phyloP scores from a whole-genome alignment of 257 asterid species.

The Plantago elongata region DNA sequence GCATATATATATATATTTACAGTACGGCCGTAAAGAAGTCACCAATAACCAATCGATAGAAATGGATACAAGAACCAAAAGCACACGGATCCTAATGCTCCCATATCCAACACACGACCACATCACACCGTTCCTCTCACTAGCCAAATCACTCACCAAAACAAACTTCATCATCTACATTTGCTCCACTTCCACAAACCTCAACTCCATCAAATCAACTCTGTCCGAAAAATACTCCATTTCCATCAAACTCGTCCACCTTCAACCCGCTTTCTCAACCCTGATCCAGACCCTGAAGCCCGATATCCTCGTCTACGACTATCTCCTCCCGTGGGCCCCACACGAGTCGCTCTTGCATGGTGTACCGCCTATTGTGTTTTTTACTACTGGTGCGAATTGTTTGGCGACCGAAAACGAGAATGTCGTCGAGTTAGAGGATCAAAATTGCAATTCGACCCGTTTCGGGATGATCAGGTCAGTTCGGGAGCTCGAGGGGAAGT shows the following conservation, averaged over 20 bases:
- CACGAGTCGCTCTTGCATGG: constrained; percentile 20
- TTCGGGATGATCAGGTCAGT: constrained; percentile 33
- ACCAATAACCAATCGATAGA: not conserved
- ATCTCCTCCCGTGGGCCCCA: constrained; percentile 37
- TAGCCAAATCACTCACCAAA: constrained; percentile 35
- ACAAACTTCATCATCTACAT: constrained; percentile 29
- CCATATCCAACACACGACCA: constrained; percentile 50
- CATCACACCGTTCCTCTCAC: constrained; percentile 34
- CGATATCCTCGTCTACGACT: constrained; percentile 37
- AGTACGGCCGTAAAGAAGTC: no score
- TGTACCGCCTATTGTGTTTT: constrained; percentile 35
- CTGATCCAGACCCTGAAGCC: constrained; percentile 31
- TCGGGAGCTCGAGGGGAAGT: constrained; percentile 36
- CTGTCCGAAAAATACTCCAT: constrained; percentile 24
- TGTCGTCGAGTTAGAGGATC: constrained; percentile 15
- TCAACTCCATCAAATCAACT: constrained; percentile 18
- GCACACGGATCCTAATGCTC: constrained; percentile 31
- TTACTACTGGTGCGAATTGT: constrained; percentile 19
- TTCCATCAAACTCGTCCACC: constrained; percentile 32
- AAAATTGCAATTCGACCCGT: constrained; percentile 19
- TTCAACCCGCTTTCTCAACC: constrained; percentile 24
- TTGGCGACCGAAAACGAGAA: constrained; percentile 9
- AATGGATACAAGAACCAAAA: constrained; percentile 33
- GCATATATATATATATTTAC: no score
- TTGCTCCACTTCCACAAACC: constrained; percentile 31